A percentile compares a stretch with the other conserved stretches of the same genome.
phyloP scores from a whole-genome alignment of 2,329 filamentous ascomycete species.

The Monilinia vaccinii-corymbosi region DNA sequence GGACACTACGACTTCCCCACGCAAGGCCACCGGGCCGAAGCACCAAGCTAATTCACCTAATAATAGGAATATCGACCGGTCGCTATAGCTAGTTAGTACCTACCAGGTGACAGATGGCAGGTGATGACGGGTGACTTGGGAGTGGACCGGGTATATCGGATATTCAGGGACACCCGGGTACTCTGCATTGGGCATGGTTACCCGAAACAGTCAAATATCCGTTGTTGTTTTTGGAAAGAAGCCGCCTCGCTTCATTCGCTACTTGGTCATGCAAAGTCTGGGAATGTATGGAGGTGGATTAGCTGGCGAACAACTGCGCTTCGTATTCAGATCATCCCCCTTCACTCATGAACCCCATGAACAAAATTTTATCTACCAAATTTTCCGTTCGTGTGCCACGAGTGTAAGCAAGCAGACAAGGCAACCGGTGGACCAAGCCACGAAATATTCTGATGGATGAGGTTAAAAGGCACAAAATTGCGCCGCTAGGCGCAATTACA shows the following conservation, averaged over 20 bases:
- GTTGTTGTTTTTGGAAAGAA: neutral
- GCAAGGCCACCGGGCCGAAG: neutral
- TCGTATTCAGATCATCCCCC: neutral
- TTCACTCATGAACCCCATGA: neutral
- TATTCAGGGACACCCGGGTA: neutral
- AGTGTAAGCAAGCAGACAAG: neutral
- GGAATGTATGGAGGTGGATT: neutral
- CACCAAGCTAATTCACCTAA: neutral
- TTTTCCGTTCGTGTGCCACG: neutral
- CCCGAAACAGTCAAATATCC: neutral
- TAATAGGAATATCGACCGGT: no score
- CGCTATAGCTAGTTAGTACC: no score
- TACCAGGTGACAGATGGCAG: neutral
- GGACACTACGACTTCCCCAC: no score
- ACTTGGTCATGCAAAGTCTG: neutral
- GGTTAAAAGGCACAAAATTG: neutral
- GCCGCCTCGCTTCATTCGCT: neutral
- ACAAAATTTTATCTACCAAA: neutral
- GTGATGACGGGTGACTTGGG: no score
- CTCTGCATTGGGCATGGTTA: neutral
- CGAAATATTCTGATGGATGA: neutral
- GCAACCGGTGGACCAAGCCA: neutral
- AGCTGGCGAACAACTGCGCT: neutral
- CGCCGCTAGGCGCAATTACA: neutral
- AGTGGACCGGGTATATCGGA: neutral